Conservation (phyloP, 148 eudicot species). For the Vaccinium vitisidaea region DNA sequence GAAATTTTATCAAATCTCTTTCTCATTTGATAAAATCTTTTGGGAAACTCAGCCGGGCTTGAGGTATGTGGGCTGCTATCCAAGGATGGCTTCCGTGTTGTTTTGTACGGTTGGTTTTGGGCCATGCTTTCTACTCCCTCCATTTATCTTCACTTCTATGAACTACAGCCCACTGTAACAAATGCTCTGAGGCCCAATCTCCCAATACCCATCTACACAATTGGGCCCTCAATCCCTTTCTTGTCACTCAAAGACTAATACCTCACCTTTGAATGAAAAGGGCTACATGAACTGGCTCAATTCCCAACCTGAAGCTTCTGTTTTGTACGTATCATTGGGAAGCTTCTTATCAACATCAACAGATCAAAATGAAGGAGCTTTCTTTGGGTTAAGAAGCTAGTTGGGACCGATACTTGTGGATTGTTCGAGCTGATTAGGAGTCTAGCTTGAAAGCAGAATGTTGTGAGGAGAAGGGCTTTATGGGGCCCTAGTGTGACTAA, state of each 20-base stretch:
- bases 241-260: neutral
- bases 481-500: neutral
- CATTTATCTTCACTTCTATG: slow-evolving; percentile 13
- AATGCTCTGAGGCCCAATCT: neutral
- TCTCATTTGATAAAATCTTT: no score
- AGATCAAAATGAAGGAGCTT: neutral
- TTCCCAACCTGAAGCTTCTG: slow-evolving; percentile 1
- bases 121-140: no score
- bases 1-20: no score
- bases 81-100: no score
- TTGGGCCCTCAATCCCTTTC: slow-evolving; percentile 17
- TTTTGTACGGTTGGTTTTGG: no score
- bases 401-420: neutral
- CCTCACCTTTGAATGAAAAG: neutral
- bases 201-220: neutral
- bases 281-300: slow-evolving; percentile 14
- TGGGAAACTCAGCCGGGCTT: no score
- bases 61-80: no score
- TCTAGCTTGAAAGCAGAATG: neutral
- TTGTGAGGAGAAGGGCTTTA: neutral
- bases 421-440: neutral
- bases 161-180: slow-evolving; percentile 13
- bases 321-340: neutral
- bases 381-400: neutral
- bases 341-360: neutral